phyloP scores from a whole-genome alignment of 2,329 filamentous ascomycete genomes.

The Pseudocercospora ulei region DNA sequence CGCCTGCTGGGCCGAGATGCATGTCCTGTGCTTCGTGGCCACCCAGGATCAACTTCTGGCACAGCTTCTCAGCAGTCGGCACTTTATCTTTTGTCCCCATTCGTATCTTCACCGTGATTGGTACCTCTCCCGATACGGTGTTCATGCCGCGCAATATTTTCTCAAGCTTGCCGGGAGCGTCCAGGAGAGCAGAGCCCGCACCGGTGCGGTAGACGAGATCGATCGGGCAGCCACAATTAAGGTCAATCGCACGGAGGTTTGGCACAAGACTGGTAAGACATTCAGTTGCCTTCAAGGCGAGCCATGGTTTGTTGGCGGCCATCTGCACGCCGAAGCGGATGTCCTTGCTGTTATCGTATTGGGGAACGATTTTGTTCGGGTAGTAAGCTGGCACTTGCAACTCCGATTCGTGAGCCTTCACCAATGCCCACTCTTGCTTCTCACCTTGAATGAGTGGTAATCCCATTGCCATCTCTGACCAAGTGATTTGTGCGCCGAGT shows the following conservation, averaged over 20 bases:
- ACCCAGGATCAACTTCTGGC: constrained; percentile 74
- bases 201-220: constrained; percentile 84
- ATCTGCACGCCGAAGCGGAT: constrained; percentile 88
- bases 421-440: constrained; percentile 85
- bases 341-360: constrained; percentile 74
- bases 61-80: constrained; percentile 69
- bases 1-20: constrained; percentile 65
- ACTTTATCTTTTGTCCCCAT: constrained; percentile 75
- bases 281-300: constrained; percentile 80
- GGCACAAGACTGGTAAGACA: constrained; percentile 66
- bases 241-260: constrained; percentile 76
- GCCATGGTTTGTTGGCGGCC: constrained; percentile 82
- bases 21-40: constrained; percentile 58
- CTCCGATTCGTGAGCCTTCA: constrained; percentile 86
- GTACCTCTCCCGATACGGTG: constrained; percentile 75
- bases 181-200: constrained; percentile 84
- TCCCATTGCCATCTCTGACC: constrained; percentile 96
- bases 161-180: constrained; percentile 75
- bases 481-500: constrained; percentile 83
- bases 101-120: constrained; percentile 88
- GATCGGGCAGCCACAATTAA: constrained; percentile 96
- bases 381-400: constrained; percentile 59
- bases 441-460: constrained; percentile 80
- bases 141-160: constrained; percentile 97
- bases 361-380: constrained; percentile 52